Evolutionary conservation across 306 rosid genomes (phyloP), one percentile per base, ranked within the genome.

Genomic region (Malus sieversii): DNA sequence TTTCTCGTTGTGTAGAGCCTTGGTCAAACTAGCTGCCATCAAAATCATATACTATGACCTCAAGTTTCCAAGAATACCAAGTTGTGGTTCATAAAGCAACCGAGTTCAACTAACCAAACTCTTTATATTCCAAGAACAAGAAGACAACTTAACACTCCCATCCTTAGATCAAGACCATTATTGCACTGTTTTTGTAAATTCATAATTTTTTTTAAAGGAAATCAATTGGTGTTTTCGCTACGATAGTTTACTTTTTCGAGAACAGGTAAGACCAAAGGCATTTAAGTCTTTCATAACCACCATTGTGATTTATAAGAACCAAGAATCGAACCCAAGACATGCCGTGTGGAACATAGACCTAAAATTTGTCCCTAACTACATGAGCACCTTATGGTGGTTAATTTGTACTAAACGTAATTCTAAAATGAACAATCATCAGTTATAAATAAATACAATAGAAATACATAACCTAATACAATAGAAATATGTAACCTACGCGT

Each of bases 11-110:
- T 12, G 40, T 15, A 35, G 32, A 44, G 35, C 22, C 3, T 23
- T 62, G 25, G 78, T 62, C 70, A 62, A 74, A 61, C 3, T 29
- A 74, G 23, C 11, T 35, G 61, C 77, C 51, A 62, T 74, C 77
- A 27, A 27, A 35, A 19, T 35, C 48, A 74, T 44, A 35, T 6
- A 6, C 14, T 6, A 42, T 27, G 61, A 30, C 46, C 77, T 19
- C n/a, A 73, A 44, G 15, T 62, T 45, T 20, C 46, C 62, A 63
- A 62, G 42, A 27, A 51, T 19, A 45, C 62, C 10, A 62, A 44
- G 48, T 45, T 45, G 78, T 30, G 78, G 78, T 45, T 63, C 22
- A 29, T 29, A 62, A 9, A 44, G 46, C 5, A 61, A 45, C 70
- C 60, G 60, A 42, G 70, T 60, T 10, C 13, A 15, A 23, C 27